Conservation (phyloP, 176 grass and related monocot genomes). For the Olyra latifolia region DNA sequence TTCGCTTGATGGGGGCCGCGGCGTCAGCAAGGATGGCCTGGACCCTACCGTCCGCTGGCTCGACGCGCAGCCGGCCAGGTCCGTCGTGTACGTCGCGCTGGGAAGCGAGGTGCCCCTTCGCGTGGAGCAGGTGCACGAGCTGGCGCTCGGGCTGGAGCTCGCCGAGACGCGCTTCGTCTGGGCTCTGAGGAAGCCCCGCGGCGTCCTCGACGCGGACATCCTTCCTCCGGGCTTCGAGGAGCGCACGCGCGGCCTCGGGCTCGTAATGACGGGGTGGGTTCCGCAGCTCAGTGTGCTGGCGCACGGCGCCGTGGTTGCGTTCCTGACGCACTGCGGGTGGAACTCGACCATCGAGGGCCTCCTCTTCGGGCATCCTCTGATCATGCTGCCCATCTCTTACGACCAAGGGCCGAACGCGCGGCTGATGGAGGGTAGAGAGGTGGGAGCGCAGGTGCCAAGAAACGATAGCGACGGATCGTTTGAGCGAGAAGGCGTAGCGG, state of each 20-base stretch:
- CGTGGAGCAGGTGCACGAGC: slow-evolving; percentile 25
- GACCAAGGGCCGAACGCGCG: slow-evolving; percentile 37
- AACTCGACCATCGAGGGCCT: slow-evolving; percentile 49
- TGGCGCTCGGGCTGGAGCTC: slow-evolving; percentile 47
- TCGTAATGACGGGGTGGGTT: slow-evolving; percentile 41
- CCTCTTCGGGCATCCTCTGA: slow-evolving; percentile 37
- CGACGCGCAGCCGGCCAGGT: background rate
- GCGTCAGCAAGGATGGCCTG: background rate
- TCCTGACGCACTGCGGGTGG: slow-evolving; percentile 60
- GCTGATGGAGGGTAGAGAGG: background rate
- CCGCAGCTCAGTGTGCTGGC: slow-evolving; percentile 44
- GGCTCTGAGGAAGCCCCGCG: slow-evolving; percentile 37
- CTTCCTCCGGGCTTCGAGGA: slow-evolving; percentile 37
- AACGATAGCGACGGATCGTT: slow-evolving; percentile 37
- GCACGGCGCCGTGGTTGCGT: slow-evolving; percentile 33
- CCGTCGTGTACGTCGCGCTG: slow-evolving; percentile 49
- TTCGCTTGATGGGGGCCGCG: background rate
- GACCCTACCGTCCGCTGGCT: slow-evolving; percentile 31
- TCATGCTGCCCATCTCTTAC: slow-evolving; percentile 14
- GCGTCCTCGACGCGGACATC: background rate
- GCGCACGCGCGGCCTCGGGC: background rate
- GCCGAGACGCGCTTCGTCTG: slow-evolving; percentile 41
- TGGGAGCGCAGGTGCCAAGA: slow-evolving; percentile 33
- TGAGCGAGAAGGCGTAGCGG: slow-evolving; percentile 21
- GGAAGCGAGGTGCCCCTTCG: slow-evolving; percentile 46